Percentiles rank a stretch among this genome's conserved stretches.
Evolutionary conservation across 164 flowering plant genomes (phyloP).

Genomic region (Vitis vinifera): DNA sequence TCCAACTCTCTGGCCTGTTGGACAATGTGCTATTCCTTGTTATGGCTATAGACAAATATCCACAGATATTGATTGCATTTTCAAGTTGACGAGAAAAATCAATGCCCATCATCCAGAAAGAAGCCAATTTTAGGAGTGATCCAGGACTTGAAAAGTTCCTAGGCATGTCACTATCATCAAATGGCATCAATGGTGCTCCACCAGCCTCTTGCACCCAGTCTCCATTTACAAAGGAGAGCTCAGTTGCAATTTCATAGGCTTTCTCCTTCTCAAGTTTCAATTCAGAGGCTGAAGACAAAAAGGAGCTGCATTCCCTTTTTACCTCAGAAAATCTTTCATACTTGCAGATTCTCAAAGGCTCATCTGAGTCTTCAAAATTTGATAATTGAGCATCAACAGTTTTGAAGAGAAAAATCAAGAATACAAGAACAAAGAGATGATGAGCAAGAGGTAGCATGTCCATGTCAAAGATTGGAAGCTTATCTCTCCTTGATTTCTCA

Average conservation of each 20-base stretch:
- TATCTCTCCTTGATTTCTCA: no score
- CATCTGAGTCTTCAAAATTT: no score
- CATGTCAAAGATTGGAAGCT: no score
- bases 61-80: conserved; percentile 4
- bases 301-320: conserved; percentile 1
- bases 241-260: not conserved
- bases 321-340: conserved; percentile 7
- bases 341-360: no score
- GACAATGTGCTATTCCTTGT: not conserved
- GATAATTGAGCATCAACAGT: no score
- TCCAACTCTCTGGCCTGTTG: not conserved
- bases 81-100: not conserved
- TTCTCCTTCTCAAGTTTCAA: conserved; percentile 2
- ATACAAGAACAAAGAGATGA: no score
- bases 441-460: no score
- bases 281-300: conserved; percentile 6
- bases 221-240: conserved; percentile 8
- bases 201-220: conserved; percentile 12
- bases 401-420: no score
- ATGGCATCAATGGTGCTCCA: conserved; percentile 14
- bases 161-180: conserved; percentile 9
- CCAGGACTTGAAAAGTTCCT: not conserved
- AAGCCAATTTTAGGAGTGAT: conserved; percentile 4
- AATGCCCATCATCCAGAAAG: conserved; percentile 8
- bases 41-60: conserved; percentile 11